Conservation (phyloP, 495 filamentous ascomycete species). For the Beverwykella pulmonaria region DNA sequence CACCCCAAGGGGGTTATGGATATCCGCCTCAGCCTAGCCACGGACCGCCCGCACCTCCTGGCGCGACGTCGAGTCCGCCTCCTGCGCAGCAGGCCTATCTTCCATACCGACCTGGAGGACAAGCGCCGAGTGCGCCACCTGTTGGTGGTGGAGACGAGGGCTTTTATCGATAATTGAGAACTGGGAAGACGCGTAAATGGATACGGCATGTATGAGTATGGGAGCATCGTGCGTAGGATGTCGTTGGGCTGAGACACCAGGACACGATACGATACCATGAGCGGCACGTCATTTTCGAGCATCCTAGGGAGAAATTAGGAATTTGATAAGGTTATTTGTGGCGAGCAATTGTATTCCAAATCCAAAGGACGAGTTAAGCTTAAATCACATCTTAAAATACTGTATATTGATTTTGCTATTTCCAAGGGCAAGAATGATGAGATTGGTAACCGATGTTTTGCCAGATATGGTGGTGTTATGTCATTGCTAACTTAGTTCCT, state of each 20-base stretch:
- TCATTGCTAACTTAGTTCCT: too few species aligned
- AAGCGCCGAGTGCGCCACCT: constrained; percentile 19
- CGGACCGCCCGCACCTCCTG: constrained; percentile 27
- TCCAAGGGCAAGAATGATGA: too few species aligned
- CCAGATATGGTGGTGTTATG: too few species aligned
- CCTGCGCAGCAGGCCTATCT: constrained; percentile 21
- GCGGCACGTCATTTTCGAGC: neutral
- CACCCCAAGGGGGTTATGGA: constrained; percentile 20
- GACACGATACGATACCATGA: constrained; percentile 8
- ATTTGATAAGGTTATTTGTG: too few species aligned
- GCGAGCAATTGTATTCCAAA: constrained; percentile 1
- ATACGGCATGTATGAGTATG: neutral
- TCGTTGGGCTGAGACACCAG: neutral
- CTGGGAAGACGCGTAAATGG: neutral
- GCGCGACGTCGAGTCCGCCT: constrained; percentile 17
- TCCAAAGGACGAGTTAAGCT: too few species aligned
- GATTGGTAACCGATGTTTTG: too few species aligned
- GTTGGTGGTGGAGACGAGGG: constrained; percentile 32
- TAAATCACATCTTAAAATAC: too few species aligned
- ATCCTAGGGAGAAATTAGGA: too few species aligned
- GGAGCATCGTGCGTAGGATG: neutral
- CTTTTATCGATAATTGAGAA: constrained; percentile 31
- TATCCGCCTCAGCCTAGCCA: constrained; percentile 33
- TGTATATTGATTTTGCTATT: too few species aligned
- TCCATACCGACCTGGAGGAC: constrained; percentile 31